A percentile compares a stretch with the other conserved stretches of the same genome.
These are phyloP conservation scores for Nicotiana otophora DNA, from an alignment of 257 asterid species.

Conservation along the genomic window DNA sequence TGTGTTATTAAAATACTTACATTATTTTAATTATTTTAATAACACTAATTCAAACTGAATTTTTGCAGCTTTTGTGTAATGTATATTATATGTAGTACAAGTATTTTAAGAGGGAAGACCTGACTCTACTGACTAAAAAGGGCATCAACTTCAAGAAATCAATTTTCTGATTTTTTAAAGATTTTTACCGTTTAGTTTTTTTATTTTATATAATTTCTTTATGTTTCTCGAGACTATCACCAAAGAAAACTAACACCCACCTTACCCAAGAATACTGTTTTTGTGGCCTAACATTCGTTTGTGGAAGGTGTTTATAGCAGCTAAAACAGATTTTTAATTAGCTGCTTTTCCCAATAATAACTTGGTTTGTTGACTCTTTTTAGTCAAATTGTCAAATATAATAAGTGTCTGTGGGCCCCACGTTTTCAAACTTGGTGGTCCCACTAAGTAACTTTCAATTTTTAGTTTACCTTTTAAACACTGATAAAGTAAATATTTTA, in stretches of 20 bases:
- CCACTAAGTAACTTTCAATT: neutral
- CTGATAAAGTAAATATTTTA: too few species aligned
- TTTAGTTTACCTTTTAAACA: neutral
- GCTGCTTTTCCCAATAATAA: conserved; percentile 13
- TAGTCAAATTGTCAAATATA: neutral
- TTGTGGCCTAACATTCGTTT: conserved; percentile 32
- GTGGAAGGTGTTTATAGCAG: conserved; percentile 7
- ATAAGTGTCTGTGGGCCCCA: neutral
- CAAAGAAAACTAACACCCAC: conserved; percentile 1
- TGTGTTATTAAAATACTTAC: too few species aligned
- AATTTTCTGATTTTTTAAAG: neutral
- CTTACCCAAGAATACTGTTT: conserved; percentile 17
- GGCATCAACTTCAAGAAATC: conserved; percentile 36
- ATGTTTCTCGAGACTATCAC: conserved; percentile 32
- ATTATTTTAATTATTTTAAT: too few species aligned
- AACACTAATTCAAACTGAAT: conserved; percentile 11
- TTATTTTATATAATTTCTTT: neutral
- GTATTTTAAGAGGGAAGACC: conserved; percentile 18
- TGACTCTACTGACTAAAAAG: conserved; percentile 32
- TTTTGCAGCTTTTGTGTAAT: conserved; percentile 8
- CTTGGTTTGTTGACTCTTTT: conserved; percentile 20
- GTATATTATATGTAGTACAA: neutral
- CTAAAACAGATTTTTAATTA: conserved; percentile 17
- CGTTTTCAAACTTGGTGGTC: neutral
- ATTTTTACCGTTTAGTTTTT: neutral